Evolutionary conservation across 164 flowering plant genomes (phyloP).

Genomic region (Chimonanthus praecox): DNA sequence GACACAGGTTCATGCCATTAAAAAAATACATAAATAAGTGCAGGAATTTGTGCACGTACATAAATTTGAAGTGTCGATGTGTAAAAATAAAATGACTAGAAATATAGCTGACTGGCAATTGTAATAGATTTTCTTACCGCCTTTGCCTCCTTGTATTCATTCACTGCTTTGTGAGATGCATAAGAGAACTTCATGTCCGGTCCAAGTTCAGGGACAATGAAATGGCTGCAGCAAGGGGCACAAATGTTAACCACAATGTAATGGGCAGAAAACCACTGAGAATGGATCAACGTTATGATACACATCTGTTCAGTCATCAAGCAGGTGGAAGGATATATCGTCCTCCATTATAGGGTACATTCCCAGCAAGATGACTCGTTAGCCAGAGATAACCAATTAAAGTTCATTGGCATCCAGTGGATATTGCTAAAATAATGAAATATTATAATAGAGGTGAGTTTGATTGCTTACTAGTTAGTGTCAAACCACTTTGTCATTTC

Average conservation of each 20-base stretch:
- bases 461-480: slow-evolving; percentile 70
- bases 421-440: not conserved
- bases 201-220: slow-evolving; percentile 28
- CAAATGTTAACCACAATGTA: not conserved
- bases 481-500: slow-evolving; percentile 94
- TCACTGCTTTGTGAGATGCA: slow-evolving; percentile 29
- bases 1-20: no score
- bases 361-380: no score
- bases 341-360: not conserved
- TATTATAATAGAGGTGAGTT: not conserved
- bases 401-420: not conserved
- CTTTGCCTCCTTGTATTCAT: slow-evolving; percentile 29
- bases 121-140: slow-evolving; percentile 14
- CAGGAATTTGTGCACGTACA: no score
- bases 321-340: not conserved
- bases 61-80: no score
- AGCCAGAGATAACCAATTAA: not conserved
- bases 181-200: slow-evolving; percentile 27
- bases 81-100: not conserved
- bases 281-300: not conserved
- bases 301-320: not conserved
- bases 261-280: not conserved
- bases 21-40: no score
- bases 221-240: slow-evolving; percentile 19
- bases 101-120: not conserved